These are phyloP conservation scores for Elaeis oleifera DNA, from an alignment of 202 grass and related monocot genomes.

Conservation along the genomic window DNA sequence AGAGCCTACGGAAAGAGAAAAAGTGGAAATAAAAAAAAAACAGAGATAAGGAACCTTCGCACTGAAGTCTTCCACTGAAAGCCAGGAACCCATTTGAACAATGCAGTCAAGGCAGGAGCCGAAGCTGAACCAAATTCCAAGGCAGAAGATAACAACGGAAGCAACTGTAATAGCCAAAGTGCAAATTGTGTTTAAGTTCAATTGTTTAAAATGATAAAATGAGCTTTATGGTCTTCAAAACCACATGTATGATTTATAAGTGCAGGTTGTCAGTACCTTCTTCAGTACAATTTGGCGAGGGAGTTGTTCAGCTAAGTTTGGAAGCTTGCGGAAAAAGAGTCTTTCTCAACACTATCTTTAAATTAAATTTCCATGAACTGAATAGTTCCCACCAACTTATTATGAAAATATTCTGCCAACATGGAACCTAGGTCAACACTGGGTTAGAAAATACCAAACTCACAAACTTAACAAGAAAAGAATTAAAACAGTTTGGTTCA, in stretches of 20 bases:
- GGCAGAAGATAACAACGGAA: constrained; percentile 85
- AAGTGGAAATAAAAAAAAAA: constrained; percentile 5
- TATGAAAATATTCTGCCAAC: constrained; percentile 16
- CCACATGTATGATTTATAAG: too few species aligned
- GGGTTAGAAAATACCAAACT: not conserved
- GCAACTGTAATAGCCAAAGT: constrained; percentile 43
- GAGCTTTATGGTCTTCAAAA: not conserved
- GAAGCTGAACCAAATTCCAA: constrained; percentile 98
- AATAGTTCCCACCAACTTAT: constrained; percentile 61
- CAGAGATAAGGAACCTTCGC: constrained; percentile 52
- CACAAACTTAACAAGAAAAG: constrained; percentile 13
- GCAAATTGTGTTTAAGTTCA: constrained; percentile 13
- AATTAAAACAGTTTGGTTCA: not conserved
- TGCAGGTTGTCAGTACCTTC: constrained; percentile 6
- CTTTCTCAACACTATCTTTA: constrained; percentile 96
- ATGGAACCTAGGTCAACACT: not conserved
- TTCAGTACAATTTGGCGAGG: constrained; percentile 15
- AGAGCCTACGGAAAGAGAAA: not conserved
- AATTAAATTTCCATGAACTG: constrained; percentile 37
- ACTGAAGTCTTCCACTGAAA: constrained; percentile 82
- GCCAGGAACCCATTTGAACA: constrained; percentile 98
- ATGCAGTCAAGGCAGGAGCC: constrained; percentile 85
- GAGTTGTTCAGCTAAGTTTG: constrained; percentile 58
- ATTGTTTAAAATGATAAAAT: not conserved
- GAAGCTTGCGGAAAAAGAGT: constrained; percentile 10